Evolutionary conservation across 1,284 basidiomycete species (phyloP).

Genomic region (Heimioporus retisporus): DNA sequence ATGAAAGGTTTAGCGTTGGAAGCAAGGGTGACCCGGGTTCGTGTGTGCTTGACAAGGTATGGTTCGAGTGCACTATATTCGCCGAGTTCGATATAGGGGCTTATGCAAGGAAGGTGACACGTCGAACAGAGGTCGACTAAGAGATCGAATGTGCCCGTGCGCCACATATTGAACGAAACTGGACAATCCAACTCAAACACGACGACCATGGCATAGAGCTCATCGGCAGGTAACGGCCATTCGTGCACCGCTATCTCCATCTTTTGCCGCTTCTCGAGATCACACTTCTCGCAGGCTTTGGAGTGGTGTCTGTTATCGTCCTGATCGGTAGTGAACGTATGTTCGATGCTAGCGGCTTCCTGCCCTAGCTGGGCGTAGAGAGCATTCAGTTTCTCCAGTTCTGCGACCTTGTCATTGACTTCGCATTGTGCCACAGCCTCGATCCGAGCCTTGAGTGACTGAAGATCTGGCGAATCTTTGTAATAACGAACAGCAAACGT

Average conservation of each 20-base stretch:
- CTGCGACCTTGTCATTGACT: conserved; percentile 28
- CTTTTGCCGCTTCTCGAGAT: no score
- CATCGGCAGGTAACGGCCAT: conserved; percentile 55
- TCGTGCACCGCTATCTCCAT: conserved; percentile 23
- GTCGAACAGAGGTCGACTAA: conserved; percentile 35
- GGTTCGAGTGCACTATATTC: no score
- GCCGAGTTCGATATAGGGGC: background rate
- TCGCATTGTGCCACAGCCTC: conserved; percentile 31
- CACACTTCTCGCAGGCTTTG: no score
- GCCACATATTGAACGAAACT: conserved; percentile 52
- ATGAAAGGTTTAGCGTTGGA: conserved; percentile 50
- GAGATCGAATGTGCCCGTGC: conserved; percentile 51
- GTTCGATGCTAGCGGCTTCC: background rate
- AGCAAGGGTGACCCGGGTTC: conserved; percentile 42
- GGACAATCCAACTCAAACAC: conserved; percentile 60
- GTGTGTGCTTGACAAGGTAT: no score
- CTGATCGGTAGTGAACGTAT: no score
- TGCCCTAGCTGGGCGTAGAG: conserved; percentile 10
- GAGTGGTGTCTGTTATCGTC: background rate
- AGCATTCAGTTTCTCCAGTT: conserved; percentile 34
- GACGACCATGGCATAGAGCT: conserved; percentile 33
- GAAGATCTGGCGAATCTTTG: conserved; percentile 21
- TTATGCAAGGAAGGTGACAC: background rate
- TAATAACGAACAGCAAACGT: conserved; percentile 47
- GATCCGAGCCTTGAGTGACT: conserved; percentile 41